Conservation (phyloP, 148 eudicot species). For the Vaccinium myrtillus region DNA sequence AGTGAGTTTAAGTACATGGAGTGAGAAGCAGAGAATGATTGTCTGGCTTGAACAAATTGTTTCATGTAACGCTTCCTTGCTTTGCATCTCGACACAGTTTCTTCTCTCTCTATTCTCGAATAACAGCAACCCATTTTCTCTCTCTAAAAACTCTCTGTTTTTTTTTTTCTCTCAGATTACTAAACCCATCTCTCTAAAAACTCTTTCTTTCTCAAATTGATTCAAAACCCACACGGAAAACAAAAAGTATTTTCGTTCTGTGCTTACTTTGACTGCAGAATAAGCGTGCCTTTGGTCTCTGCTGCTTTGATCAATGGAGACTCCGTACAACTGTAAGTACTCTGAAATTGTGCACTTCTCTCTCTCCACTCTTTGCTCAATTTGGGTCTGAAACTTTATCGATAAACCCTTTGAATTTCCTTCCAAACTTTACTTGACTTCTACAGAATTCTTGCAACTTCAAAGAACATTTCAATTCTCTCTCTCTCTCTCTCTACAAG, state of each 20-base stretch:
- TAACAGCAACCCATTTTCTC: conserved; percentile 74
- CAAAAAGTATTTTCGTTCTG: background rate
- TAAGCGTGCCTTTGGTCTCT: background rate
- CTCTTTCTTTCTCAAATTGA: background rate
- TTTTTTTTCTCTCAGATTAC: background rate
- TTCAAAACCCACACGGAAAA: background rate
- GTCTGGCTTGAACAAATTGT: conserved; percentile 64
- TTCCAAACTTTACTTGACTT: background rate
- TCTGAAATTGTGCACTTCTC: background rate
- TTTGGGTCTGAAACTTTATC: background rate
- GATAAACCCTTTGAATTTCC: background rate
- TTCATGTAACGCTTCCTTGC: conserved; percentile 83
- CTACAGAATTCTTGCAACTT: background rate
- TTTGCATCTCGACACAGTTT: conserved; percentile 76
- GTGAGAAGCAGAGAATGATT: conserved; percentile 61
- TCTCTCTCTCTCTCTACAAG: background rate
- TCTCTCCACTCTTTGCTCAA: background rate
- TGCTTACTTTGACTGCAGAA: conserved; percentile 3
- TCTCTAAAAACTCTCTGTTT: background rate
- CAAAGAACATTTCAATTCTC: background rate
- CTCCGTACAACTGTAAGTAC: background rate
- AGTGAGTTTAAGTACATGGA: conserved; percentile 63
- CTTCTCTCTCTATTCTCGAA: conserved; percentile 74
- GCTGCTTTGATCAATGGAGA: conserved; percentile 15
- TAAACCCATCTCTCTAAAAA: background rate